These are phyloP conservation scores for Hanseniaspora uvarum DNA, from an alignment of 1,139 yeast genomes.

Conservation along the genomic window DNA sequence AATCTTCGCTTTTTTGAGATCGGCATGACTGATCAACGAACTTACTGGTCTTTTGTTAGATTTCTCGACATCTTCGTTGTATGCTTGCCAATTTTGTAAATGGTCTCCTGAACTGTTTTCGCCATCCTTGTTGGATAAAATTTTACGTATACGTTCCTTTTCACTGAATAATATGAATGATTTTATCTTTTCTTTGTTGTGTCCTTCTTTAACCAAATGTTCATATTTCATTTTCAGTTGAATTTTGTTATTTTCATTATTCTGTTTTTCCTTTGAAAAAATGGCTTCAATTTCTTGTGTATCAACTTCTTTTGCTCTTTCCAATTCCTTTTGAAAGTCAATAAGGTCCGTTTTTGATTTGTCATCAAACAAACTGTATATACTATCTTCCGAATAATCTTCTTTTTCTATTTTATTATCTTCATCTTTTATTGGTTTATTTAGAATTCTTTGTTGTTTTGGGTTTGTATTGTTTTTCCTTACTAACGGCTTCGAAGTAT, in stretches of 20 bases:
- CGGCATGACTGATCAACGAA: conserved; percentile 1
- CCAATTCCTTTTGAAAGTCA: not conserved
- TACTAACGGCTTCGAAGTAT: not conserved
- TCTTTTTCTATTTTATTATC: not conserved
- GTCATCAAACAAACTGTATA: not conserved
- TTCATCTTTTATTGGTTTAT: not conserved
- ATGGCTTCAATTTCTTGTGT: not conserved
- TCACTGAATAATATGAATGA: not conserved
- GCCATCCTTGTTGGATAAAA: not conserved
- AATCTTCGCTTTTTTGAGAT: conserved; percentile 4
- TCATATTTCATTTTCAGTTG: not conserved
- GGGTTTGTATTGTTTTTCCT: not conserved
- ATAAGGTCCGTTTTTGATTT: not conserved
- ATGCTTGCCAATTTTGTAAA: not conserved
- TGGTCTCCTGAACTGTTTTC: not conserved
- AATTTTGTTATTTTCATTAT: not conserved
- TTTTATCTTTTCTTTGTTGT: not conserved
- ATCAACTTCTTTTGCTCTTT: not conserved
- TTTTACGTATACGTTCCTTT: not conserved
- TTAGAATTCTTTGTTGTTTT: not conserved
- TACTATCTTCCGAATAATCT: not conserved
- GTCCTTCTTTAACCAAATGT: not conserved
- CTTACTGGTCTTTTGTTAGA: conserved; percentile 11
- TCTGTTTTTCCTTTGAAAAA: not conserved
- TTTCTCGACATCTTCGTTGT: not conserved